These are phyloP conservation scores for Nevesoporus exiguus DNA, from an alignment of 768 basidiomycete species.

Conservation along the genomic window DNA sequence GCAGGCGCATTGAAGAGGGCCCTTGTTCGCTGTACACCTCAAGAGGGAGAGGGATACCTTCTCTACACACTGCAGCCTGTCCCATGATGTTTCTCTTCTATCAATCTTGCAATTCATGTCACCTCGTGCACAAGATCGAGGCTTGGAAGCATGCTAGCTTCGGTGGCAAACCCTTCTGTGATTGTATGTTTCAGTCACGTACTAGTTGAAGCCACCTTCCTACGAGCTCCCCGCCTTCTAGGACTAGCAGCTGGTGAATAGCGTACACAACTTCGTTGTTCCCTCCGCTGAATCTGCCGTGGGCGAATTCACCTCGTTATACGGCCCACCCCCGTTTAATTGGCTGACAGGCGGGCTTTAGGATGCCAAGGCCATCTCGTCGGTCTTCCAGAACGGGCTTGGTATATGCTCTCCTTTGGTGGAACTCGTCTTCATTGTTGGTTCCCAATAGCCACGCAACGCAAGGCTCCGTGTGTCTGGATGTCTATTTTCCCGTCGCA, in stretches of 20 bases:
- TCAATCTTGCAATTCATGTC: neutral
- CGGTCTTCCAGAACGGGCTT: slow-evolving; percentile 65
- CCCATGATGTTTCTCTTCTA: slow-evolving; percentile 15
- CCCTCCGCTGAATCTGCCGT: slow-evolving; percentile 58
- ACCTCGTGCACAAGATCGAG: slow-evolving; percentile 1
- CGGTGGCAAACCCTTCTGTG: slow-evolving; percentile 7
- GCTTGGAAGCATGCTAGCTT: slow-evolving; percentile 9
- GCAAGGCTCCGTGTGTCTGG: slow-evolving; percentile 65
- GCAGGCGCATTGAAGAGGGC: too few relatives aligned
- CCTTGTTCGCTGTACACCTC: slow-evolving; percentile 14
- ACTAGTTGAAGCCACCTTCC: slow-evolving; percentile 34
- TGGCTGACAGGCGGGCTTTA: slow-evolving; percentile 57
- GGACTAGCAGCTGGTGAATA: neutral
- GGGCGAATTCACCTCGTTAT: slow-evolving; percentile 51
- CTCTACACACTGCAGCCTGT: too few relatives aligned
- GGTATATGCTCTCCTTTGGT: slow-evolving; percentile 40
- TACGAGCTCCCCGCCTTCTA: slow-evolving; percentile 27
- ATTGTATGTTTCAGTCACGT: slow-evolving; percentile 11
- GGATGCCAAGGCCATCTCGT: slow-evolving; percentile 64
- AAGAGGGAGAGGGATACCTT: slow-evolving; percentile 13
- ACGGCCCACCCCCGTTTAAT: slow-evolving; percentile 73
- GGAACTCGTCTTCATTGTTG: slow-evolving; percentile 66
- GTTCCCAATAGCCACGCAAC: slow-evolving; percentile 60
- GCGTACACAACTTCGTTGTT: slow-evolving; percentile 42
- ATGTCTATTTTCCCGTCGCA: slow-evolving; percentile 88